Evolutionary conservation across 768 basidiomycete genomes (phyloP), one percentile per base, ranked within the genome.

Genomic region (Boletales sp.): DNA sequence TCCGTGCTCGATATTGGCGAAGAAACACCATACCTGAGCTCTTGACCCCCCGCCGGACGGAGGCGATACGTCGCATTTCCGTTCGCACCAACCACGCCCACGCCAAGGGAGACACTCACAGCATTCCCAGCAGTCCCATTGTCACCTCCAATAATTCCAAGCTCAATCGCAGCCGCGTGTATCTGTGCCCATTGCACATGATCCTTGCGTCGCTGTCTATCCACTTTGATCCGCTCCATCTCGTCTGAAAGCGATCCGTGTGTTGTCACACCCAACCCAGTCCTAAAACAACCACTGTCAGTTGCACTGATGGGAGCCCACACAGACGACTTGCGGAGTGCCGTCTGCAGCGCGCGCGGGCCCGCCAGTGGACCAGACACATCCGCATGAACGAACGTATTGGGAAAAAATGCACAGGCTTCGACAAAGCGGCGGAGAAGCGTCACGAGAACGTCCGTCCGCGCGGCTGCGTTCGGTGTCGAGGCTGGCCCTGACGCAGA

Each of bases 141-240:
- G 12, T 34, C 12, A 29, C 38, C 38, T 1, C 59, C 53, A 12
- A 83, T 62, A 61, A 82, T 72, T 13, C 79, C 78, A 2, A 83
- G 72, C 55, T 84, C 82, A 38, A 84, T 72, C 9, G 82, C 81
- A 5, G 82, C 78, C 0, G 80, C 83, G 54, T 84, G 83, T 12
- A 84, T 79, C 32, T 80, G 76, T 0, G 83, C 83, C 83, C 83
- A 84, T 45, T 82, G 79, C 0, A 84, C 79, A 52, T 84, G 75
- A 47, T 84, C 82, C 47, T 82, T 83, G 48, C 81, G 73, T 4
- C 81, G 71, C 55, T 82, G 81, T 39, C 83, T 71, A 47, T 84
- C 83, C 19, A 59, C 65, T 18, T 80, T 81, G 47, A 84, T 82
- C 15, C 82, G 74, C 48, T 83, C 80, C 77, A 84, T 79, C 59